Conservation (phyloP, 2,329 filamentous ascomycete genomes). For the Colletotrichum coccodes region DNA sequence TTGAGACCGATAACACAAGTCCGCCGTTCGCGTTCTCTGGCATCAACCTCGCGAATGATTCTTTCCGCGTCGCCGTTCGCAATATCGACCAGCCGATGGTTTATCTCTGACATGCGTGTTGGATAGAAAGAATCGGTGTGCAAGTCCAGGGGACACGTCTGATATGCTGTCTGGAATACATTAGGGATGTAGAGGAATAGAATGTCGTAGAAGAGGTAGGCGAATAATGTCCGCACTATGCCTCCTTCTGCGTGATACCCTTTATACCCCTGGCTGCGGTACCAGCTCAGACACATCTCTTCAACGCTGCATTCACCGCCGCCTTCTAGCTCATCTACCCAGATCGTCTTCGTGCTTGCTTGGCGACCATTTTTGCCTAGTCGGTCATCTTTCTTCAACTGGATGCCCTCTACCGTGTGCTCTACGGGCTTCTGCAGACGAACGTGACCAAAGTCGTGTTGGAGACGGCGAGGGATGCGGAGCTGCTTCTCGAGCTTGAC, state of each 20-base stretch:
- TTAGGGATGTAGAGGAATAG: conserved; percentile 94
- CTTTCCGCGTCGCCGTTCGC: conserved; percentile 79
- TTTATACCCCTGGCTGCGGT: conserved; percentile 87
- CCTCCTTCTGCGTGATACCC: conserved; percentile 94
- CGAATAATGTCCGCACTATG: conserved; percentile 90
- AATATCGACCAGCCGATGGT: conserved; percentile 85
- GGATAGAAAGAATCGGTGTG: conserved; percentile 94
- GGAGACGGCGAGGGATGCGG: conserved; percentile 83
- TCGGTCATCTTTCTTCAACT: conserved; percentile 71
- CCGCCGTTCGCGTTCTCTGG: conserved; percentile 72
- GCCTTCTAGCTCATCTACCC: conserved; percentile 81
- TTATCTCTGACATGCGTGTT: conserved; percentile 87
- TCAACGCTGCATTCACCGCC: conserved; percentile 87
- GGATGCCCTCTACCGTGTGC: conserved; percentile 79
- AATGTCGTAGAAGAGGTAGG: conserved; percentile 92
- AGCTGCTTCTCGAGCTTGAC: conserved; percentile 88
- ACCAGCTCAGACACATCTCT: conserved; percentile 91
- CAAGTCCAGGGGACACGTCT: conserved; percentile 92
- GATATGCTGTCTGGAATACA: conserved; percentile 95
- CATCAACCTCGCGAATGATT: conserved; percentile 76
- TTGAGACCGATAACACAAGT: conserved; percentile 93
- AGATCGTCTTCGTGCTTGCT: conserved; percentile 79
- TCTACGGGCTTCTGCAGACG: conserved; percentile 80
- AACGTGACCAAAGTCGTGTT: conserved; percentile 94
- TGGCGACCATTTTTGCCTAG: conserved; percentile 49